Evolutionary conservation across 768 basidiomycete genomes (phyloP).

Genomic region (Suillus brevipes): DNA sequence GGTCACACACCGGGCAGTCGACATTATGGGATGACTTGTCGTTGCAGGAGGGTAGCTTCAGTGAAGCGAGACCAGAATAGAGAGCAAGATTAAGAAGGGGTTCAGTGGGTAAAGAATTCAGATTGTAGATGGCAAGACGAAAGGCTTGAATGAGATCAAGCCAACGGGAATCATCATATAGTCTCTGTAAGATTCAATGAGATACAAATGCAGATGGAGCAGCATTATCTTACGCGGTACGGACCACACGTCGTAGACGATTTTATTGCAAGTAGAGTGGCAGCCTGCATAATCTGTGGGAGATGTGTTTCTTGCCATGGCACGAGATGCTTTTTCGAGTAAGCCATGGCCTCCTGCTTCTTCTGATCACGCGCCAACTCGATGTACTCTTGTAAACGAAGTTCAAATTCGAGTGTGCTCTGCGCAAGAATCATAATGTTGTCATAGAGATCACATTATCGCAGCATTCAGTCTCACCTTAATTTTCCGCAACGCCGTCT

Average conservation of each 20-base stretch:
- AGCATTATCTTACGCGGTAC: conserved; percentile 67
- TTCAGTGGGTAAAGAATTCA: conserved; percentile 86
- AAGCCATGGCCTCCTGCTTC: conserved; percentile 75
- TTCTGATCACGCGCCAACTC: conserved; percentile 77
- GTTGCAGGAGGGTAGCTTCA: conserved; percentile 88
- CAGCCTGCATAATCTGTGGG: conserved; percentile 72
- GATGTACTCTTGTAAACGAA: conserved; percentile 94
- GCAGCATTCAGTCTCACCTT: conserved; percentile 51
- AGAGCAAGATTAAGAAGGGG: conserved; percentile 85
- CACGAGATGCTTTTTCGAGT: conserved; percentile 77
- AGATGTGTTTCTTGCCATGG: conserved; percentile 84
- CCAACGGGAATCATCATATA: conserved; percentile 88
- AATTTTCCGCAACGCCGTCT: conserved; percentile 85
- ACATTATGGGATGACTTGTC: conserved; percentile 62
- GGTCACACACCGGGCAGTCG: conserved; percentile 91
- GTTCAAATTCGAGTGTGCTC: conserved; percentile 95
- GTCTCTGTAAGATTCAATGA: conserved; percentile 48
- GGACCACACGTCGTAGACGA: conserved; percentile 69
- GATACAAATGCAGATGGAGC: background rate
- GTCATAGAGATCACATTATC: conserved; percentile 13
- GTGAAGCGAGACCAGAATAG: conserved; percentile 87
- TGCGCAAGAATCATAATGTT: conserved; percentile 35
- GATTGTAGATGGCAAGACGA: conserved; percentile 80
- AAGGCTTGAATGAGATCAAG: conserved; percentile 70
- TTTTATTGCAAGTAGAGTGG: conserved; percentile 73